phyloP scores from a whole-genome alignment of 371 early-diverging fungal genomes.

The Mortierella sp. region DNA sequence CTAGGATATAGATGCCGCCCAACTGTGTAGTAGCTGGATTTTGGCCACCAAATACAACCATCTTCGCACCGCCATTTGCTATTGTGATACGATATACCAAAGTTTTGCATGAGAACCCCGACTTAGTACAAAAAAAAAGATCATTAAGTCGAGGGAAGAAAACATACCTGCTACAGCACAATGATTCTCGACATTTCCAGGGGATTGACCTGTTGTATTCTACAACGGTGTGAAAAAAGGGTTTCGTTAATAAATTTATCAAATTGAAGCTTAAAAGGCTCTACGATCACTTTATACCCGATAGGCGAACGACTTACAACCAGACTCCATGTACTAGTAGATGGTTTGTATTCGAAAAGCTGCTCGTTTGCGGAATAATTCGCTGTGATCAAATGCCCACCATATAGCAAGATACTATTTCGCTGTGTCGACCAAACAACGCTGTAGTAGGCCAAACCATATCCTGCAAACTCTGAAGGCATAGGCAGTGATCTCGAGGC shows the following conservation, averaged over 20 bases:
- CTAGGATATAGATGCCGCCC: constrained; percentile 6
- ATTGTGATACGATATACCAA: neutral
- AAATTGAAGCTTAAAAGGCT: neutral
- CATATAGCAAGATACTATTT: constrained; percentile 1
- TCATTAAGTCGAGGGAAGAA: no score
- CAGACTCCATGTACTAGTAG: neutral
- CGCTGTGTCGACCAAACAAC: constrained; percentile 1
- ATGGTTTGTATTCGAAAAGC: constrained; percentile 1
- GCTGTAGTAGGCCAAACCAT: neutral
- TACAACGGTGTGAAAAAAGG: neutral
- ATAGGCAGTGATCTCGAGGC: neutral
- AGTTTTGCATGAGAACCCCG: neutral
- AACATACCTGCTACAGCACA: constrained; percentile 12
- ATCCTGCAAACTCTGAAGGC: neutral
- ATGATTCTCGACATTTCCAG: neutral
- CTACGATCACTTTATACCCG: no score
- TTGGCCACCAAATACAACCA: constrained; percentile 11
- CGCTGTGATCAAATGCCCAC: neutral
- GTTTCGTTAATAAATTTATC: no score
- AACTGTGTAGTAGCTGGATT: neutral
- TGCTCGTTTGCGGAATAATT: neutral
- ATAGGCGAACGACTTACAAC: neutral
- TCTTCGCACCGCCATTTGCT: constrained; percentile 8
- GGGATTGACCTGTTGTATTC: constrained; percentile 9
- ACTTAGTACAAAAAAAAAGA: neutral